A percentile compares a stretch with the other conserved stretches of the same genome.
phyloP scores from a whole-genome alignment of 2,329 filamentous ascomycete genomes.

The Knufia fluminis region DNA sequence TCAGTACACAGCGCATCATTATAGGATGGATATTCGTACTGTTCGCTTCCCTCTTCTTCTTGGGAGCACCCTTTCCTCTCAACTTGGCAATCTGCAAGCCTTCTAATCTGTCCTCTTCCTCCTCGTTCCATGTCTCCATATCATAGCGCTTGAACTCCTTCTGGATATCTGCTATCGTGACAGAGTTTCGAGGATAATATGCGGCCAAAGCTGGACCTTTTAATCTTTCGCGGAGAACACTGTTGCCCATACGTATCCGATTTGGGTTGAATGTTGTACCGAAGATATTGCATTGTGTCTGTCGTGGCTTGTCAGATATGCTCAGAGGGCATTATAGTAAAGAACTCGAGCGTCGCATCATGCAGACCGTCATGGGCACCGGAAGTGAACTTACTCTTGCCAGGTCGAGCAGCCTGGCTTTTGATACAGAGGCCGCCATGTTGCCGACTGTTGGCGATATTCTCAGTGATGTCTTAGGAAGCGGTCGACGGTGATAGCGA shows the following conservation, averaged over 20 bases:
- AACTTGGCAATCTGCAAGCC: conserved; percentile 56
- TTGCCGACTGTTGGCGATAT: neutral
- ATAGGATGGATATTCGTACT: conserved; percentile 25
- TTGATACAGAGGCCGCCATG: conserved; percentile 12
- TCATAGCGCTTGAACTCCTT: conserved; percentile 56
- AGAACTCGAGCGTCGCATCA: too few species aligned
- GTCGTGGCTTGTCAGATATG: conserved; percentile 14
- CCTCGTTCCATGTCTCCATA: conserved; percentile 62
- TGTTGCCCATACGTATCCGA: conserved; percentile 74
- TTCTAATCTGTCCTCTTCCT: conserved; percentile 70
- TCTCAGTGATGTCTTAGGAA: too few species aligned
- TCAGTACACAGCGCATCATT: conserved; percentile 4
- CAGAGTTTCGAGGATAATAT: conserved; percentile 76
- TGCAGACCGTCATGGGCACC: neutral
- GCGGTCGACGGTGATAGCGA: too few species aligned
- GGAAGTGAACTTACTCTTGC: conserved; percentile 13
- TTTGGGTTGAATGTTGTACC: conserved; percentile 84
- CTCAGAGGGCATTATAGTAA: neutral
- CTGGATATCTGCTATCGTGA: conserved; percentile 64
- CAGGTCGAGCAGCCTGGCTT: conserved; percentile 19
- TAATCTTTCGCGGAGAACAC: conserved; percentile 79
- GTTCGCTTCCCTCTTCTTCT: conserved; percentile 66
- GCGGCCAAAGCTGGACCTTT: conserved; percentile 71
- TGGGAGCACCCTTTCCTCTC: conserved; percentile 77
- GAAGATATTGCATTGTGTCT: conserved; percentile 91